Evolutionary conservation across 768 basidiomycete species (phyloP), one percentile per base, ranked within the genome.

Genomic region (Cubamyces lactineus): DNA sequence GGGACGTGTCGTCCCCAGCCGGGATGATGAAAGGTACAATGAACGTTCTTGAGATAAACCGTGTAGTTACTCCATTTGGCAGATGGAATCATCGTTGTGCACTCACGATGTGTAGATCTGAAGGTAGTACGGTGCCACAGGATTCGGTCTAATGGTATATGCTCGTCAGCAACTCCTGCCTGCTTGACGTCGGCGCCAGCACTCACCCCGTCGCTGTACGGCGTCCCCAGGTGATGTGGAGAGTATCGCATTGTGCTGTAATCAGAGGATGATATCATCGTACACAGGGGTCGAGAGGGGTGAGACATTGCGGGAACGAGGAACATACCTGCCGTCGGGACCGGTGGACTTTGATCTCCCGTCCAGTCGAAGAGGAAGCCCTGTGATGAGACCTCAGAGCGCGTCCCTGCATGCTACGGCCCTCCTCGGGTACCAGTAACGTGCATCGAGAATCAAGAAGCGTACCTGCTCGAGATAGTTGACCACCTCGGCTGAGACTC

Each of bases 91-190:
- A 45, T 4, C 45, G 51, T 43, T 19, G 8, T 39, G 51, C 23
- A 75, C 84, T 70, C 59, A 86, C 86, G 85, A 86, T 15, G 84
- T 83, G 67, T 84, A 86, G 9, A 87, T 76, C 67, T 85, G 83
- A 4, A 87, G 79, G 67, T 73, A 83, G 70, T 86, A 87, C 16
- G 86, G 86, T 5, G 84, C 78, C 6, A 71, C 72, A 3, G 84
- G 83, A 65, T 82, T 80, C 8, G 84, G 85, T 5, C 86, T 87
- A 58, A 48, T 39, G 63, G 41, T 57, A 6, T 57, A 6, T 19
- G 23, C 54, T 48, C n/a, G 21, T 45, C 47, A 64, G 16, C 24
- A 1, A 43, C 19, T 43, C 42, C 1, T 13, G 19, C 23, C 19
- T 23, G 23, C 19, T 23, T 46, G 5, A 47, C 11, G 19, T 13